Percentiles rank a stretch among this genome's conserved stretches.
Conservation (phyloP, 805 yeast species). For the Lipomyces spencermartinsiae region DNA sequence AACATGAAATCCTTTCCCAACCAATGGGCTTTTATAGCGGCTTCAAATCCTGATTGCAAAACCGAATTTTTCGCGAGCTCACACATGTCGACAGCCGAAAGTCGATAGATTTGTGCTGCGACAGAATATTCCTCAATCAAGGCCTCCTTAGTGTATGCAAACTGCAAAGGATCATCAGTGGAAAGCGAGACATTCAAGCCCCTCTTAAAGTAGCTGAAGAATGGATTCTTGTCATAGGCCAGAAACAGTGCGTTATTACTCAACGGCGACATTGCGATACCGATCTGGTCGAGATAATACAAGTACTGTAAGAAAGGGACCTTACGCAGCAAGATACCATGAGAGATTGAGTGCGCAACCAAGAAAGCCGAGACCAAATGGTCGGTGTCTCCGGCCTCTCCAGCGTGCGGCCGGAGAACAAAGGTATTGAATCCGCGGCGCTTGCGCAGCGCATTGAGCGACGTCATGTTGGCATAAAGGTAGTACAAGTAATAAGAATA, state of each 20-base stretch:
- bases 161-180: conserved; percentile 97
- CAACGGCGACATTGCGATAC: conserved; percentile 97
- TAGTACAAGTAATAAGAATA: conserved; percentile 94
- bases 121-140: conserved; percentile 96
- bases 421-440: conserved; percentile 81
- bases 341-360: conserved; percentile 90
- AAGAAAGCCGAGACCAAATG: conserved; percentile 89
- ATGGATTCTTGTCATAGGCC: conserved; percentile 97
- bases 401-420: conserved; percentile 97
- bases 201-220: conserved; percentile 85
- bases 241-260: conserved; percentile 95
- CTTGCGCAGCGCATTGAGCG: conserved; percentile 83
- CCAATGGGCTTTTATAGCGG: conserved; percentile 88
- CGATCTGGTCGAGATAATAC: conserved; percentile 92
- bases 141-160: conserved; percentile 96
- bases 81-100: conserved; percentile 95
- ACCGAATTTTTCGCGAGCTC: conserved; percentile 95
- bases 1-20: conserved; percentile 64
- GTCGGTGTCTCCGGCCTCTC: conserved; percentile 99
- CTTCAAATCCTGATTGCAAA: conserved; percentile 92
- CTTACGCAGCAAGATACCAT: conserved; percentile 91
- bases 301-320: conserved; percentile 94
- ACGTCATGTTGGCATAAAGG: conserved; percentile 81
- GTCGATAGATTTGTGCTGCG: conserved; percentile 95
- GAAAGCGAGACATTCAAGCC: conserved; percentile 94